A percentile compares a stretch with the other conserved stretches of the same genome.
Evolutionary conservation across 805 yeast species (phyloP).

Genomic region (Pichia occidentalis): DNA sequence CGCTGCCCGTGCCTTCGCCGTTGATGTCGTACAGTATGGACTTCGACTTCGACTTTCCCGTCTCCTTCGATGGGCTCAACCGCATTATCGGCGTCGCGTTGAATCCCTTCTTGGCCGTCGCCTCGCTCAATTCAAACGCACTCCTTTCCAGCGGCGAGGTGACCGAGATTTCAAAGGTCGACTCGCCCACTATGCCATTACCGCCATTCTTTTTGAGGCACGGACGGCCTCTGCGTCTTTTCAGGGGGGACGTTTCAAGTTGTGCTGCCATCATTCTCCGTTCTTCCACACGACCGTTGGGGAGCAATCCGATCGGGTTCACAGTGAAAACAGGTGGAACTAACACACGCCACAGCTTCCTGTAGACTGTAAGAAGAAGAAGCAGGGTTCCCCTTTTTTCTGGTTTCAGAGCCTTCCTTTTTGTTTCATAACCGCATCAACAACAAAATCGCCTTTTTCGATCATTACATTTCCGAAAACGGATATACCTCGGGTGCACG

Average conservation of each 20-base stretch:
- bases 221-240: conserved; percentile 28
- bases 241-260: conserved; percentile 1
- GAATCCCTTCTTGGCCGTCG: conserved; percentile 25
- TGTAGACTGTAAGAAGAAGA: no score
- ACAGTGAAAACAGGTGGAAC: no score
- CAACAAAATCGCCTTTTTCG: no score
- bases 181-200: conserved; percentile 20
- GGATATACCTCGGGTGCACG: conserved; percentile 4
- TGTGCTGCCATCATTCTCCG: neutral
- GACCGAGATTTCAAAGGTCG: conserved; percentile 21
- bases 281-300: no score
- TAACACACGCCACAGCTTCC: no score
- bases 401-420: no score
- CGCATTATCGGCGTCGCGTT: conserved; percentile 30
- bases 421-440: conserved; percentile 2
- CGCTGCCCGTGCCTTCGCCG: no score
- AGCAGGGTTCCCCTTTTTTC: no score
- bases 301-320: no score
- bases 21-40: neutral
- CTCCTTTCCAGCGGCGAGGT: conserved; percentile 15
- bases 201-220: conserved; percentile 20
- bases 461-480: conserved; percentile 5
- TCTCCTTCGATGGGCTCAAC: conserved; percentile 20
- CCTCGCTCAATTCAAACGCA: conserved; percentile 26
- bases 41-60: neutral